Evolutionary conservation across 2,329 filamentous ascomycete species (phyloP).

Genomic region (Pestalotiopsis sp.): DNA sequence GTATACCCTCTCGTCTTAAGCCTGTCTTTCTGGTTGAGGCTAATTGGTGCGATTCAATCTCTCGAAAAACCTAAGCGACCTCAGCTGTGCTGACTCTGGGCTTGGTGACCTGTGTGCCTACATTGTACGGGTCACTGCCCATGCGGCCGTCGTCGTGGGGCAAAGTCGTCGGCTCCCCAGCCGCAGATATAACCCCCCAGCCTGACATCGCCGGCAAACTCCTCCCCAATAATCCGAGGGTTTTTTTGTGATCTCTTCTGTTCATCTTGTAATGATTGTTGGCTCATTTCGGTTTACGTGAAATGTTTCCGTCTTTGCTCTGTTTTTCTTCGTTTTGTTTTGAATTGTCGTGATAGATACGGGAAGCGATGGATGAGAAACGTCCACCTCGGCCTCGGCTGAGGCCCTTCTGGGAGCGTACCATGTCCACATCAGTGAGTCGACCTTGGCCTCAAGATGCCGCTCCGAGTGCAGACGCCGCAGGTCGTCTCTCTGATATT

Average conservation of each 20-base stretch:
- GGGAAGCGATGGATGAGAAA: not conserved
- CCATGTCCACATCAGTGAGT: conserved; percentile 3
- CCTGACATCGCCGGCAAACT: not conserved
- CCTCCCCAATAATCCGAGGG: not conserved
- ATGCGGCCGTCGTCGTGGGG: not conserved
- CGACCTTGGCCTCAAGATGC: not conserved
- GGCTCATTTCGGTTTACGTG: not conserved
- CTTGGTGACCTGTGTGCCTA: not conserved
- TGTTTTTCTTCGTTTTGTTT: not conserved
- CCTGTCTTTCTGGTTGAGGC: not conserved
- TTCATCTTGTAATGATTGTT: too few species aligned
- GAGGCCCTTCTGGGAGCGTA: conserved; percentile 7
- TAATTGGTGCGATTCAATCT: not conserved
- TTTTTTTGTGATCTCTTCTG: not conserved
- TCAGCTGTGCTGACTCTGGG: conserved; percentile 8
- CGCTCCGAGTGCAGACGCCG: not conserved
- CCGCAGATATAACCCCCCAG: conserved; percentile 9
- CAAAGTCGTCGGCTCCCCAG: not conserved
- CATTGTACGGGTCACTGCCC: not conserved
- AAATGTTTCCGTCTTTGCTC: not conserved
- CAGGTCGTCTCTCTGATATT: not conserved
- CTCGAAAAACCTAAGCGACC: not conserved
- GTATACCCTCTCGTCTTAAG: not conserved
- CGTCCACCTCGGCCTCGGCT: not conserved
- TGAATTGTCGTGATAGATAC: not conserved